Percentiles rank a stretch among this genome's conserved stretches.
phyloP scores from a whole-genome alignment of 306 rosid genomes.

The Castanopsis chinensis region DNA sequence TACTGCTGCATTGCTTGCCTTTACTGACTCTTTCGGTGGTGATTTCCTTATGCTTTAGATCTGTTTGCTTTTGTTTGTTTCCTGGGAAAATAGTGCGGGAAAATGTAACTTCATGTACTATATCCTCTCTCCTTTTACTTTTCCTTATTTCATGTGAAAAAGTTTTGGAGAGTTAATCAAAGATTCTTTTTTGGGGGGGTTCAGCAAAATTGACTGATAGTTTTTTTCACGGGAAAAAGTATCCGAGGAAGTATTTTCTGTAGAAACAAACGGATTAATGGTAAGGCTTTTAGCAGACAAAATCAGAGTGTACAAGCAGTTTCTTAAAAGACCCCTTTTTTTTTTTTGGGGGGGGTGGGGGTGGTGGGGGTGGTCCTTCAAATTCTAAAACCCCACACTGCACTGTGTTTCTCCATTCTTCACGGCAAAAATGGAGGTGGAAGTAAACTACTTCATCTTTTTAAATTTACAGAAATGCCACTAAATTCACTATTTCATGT shows the following conservation, averaged over 20 bases:
- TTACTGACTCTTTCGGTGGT: slow-evolving; percentile 11
- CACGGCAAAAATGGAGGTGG: slow-evolving; percentile 67
- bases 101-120: not conserved
- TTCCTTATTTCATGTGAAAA: not conserved
- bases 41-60: slow-evolving; percentile 30
- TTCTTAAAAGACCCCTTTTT: slow-evolving; percentile 16
- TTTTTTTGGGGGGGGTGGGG: slow-evolving; percentile 1
- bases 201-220: slow-evolving; percentile 3
- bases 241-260: not conserved
- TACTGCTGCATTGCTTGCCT: slow-evolving; percentile 35
- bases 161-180: not conserved
- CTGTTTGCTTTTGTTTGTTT: slow-evolving; percentile 40
- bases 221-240: slow-evolving; percentile 20
- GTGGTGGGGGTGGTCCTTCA: slow-evolving; percentile 18
- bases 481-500: not conserved
- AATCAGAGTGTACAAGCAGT: slow-evolving; percentile 24
- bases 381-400: slow-evolving; percentile 31
- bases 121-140: slow-evolving; percentile 8
- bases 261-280: not conserved
- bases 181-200: not conserved
- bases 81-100: slow-evolving; percentile 15
- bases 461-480: slow-evolving; percentile 23
- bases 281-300: slow-evolving; percentile 18
- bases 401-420: slow-evolving; percentile 38
- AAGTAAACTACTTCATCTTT: not conserved